phyloP scores from a whole-genome alignment of 2,329 filamentous ascomycete genomes.

The Colletotrichum spinosum region DNA sequence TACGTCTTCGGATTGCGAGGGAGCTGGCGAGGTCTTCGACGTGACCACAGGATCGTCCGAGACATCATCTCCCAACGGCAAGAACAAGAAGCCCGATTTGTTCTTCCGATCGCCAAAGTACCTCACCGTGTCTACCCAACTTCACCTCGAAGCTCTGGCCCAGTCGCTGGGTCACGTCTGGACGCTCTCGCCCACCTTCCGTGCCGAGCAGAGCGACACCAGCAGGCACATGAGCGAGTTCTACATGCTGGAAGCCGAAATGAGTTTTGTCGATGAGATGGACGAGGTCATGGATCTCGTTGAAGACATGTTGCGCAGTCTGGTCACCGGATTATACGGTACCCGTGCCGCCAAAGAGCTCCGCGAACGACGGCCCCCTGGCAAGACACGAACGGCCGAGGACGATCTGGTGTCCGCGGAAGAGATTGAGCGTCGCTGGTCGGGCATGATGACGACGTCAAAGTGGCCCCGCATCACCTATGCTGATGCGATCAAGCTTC shows the following conservation, averaged over 20 bases:
- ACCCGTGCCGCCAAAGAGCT: constrained; percentile 61
- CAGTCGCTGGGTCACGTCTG: constrained; percentile 92
- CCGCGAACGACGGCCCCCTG: constrained; percentile 38
- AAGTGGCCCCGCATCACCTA: constrained; percentile 88
- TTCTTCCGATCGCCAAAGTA: constrained; percentile 95
- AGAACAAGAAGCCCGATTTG: constrained; percentile 54
- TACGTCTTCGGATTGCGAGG: constrained; percentile 97
- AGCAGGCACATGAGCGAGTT: constrained; percentile 96
- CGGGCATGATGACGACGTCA: constrained; percentile 65
- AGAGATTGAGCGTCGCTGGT: constrained; percentile 77
- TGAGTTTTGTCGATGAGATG: constrained; percentile 80
- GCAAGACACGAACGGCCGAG: constrained; percentile 39
- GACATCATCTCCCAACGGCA: constrained; percentile 43
- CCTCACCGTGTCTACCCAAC: constrained; percentile 92
- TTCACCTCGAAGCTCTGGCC: constrained; percentile 92
- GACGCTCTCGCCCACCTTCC: constrained; percentile 93
- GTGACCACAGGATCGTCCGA: constrained; percentile 60
- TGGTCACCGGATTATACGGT: constrained; percentile 53
- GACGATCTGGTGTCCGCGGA: constrained; percentile 57
- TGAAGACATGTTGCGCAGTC: constrained; percentile 78
- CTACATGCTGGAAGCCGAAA: constrained; percentile 97
- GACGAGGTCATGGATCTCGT: constrained; percentile 81
- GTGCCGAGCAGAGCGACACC: constrained; percentile 93
- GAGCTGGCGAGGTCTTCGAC: constrained; percentile 92
- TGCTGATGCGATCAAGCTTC: constrained; percentile 76